Percentiles rank a stretch among this genome's conserved stretches.
Conservation (phyloP, 192 early-diverging fungal species). For the Gamsiella multidivaricata region DNA sequence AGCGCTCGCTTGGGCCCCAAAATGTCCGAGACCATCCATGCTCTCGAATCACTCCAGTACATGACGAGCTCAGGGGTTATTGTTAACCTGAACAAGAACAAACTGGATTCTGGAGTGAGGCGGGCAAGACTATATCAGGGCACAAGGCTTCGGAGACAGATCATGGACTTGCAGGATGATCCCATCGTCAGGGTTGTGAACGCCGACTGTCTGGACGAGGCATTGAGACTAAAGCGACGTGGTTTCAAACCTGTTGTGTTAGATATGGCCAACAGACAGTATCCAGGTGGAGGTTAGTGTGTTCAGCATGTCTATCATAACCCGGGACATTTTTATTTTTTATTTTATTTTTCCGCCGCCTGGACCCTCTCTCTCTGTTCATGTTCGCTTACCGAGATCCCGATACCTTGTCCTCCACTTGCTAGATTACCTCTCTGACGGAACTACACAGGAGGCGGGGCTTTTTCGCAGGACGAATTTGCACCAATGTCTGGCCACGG, state of each 20-base stretch:
- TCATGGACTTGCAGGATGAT: constrained; percentile 47
- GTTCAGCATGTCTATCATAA: background rate
- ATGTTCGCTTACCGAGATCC: background rate
- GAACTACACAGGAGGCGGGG: constrained; percentile 56
- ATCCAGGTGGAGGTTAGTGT: constrained; percentile 52
- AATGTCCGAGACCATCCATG: constrained; percentile 46
- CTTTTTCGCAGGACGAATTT: constrained; percentile 58
- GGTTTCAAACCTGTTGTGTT: constrained; percentile 57
- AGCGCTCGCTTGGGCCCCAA: constrained; percentile 19
- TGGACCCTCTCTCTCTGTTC: background rate
- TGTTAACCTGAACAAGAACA: constrained; percentile 32
- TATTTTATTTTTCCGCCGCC: background rate
- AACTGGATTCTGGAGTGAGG: constrained; percentile 45
- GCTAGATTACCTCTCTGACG: constrained; percentile 49
- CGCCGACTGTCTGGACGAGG: constrained; percentile 52
- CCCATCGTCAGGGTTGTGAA: constrained; percentile 47
- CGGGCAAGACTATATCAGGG: constrained; percentile 42
- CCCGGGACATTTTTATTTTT: background rate
- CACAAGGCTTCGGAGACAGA: constrained; percentile 39
- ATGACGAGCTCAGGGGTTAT: constrained; percentile 19
- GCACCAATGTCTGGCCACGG: constrained; percentile 54
- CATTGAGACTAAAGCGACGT: constrained; percentile 39
- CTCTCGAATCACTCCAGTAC: constrained; percentile 35
- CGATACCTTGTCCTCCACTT: background rate
- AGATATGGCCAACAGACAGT: constrained; percentile 55